Percentiles rank a stretch among this genome's conserved stretches.
Evolutionary conservation across 257 asterid species (phyloP).

Genomic region (Solanum bukasovii): DNA sequence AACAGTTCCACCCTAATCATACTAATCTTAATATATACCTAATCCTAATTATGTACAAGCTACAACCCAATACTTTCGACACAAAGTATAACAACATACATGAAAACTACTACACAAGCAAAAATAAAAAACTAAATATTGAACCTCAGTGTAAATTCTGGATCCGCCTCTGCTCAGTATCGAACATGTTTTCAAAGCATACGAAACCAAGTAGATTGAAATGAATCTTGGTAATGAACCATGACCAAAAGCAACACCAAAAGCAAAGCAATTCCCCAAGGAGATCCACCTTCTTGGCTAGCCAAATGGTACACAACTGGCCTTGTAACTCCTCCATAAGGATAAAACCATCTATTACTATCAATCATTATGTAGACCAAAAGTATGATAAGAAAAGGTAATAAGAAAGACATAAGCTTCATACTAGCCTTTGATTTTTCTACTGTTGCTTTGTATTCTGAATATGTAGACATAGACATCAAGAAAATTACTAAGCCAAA

Average conservation of each 20-base stretch:
- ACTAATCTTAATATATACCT: background rate
- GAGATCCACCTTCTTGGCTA: conserved; percentile 25
- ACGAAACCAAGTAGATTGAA: conserved; percentile 45
- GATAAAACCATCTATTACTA: conserved; percentile 31
- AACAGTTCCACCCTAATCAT: background rate
- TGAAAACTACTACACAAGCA: background rate
- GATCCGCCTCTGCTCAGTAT: background rate
- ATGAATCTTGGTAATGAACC: conserved; percentile 35
- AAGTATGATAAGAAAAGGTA: conserved; percentile 34
- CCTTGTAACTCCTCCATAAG: conserved; percentile 17
- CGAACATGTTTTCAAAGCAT: background rate
- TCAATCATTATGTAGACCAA: conserved; percentile 19
- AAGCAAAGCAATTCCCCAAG: conserved; percentile 32
- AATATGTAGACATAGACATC: conserved; percentile 24
- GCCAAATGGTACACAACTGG: background rate
- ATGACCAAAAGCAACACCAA: conserved; percentile 39
- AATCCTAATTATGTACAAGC: background rate
- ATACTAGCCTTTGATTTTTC: conserved; percentile 29
- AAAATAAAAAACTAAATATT: background rate
- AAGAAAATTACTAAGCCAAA: conserved; percentile 35
- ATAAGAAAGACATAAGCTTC: conserved; percentile 19
- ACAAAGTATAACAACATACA: background rate
- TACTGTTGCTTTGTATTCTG: conserved; percentile 21
- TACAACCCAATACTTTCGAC: background rate
- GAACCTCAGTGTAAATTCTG: background rate